A percentile compares a stretch with the other conserved stretches of the same genome.
These are phyloP conservation scores for Thelonectria blattea DNA, from an alignment of 2,329 filamentous ascomycete species.

Conservation along the genomic window DNA sequence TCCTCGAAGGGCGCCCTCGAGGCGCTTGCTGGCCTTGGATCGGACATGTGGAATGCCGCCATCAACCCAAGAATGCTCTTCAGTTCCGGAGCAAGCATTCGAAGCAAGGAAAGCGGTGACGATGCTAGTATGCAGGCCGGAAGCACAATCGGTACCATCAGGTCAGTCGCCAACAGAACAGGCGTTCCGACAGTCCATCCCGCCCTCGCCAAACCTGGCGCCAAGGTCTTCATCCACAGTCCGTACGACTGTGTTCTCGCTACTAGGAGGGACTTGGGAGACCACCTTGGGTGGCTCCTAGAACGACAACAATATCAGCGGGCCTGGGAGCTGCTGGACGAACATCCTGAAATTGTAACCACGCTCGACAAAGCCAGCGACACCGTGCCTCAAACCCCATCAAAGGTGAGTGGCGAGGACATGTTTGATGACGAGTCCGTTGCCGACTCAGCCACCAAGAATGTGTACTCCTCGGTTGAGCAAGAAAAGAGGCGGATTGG, in stretches of 20 bases:
- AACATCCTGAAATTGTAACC: constrained; percentile 77
- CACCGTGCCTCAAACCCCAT: constrained; percentile 48
- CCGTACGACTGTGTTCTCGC: constrained; percentile 96
- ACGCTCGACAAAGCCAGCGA: constrained; percentile 50
- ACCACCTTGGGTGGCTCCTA: constrained; percentile 86
- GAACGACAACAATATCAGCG: constrained; percentile 81
- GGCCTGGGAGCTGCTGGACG: constrained; percentile 87
- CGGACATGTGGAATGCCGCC: constrained; percentile 88
- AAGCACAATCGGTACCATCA: constrained; percentile 43
- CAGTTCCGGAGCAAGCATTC: constrained; percentile 82
- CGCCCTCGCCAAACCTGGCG: constrained; percentile 60
- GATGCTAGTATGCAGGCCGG: constrained; percentile 53
- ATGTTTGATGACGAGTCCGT: constrained; percentile 73
- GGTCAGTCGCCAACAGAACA: constrained; percentile 36
- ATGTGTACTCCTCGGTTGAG: constrained; percentile 70
- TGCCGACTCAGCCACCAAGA: constrained; percentile 63
- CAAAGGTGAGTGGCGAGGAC: constrained; percentile 58
- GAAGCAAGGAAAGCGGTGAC: constrained; percentile 66
- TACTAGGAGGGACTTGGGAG: constrained; percentile 82
- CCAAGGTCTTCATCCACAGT: constrained; percentile 91
- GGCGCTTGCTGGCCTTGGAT: constrained; percentile 72
- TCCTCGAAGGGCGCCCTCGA: constrained; percentile 78
- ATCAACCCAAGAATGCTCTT: constrained; percentile 88
- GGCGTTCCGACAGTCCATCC: constrained; percentile 53
- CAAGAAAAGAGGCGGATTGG: constrained; percentile 91